A percentile compares a stretch with the other conserved stretches of the same genome.
phyloP scores from a whole-genome alignment of 345 rosid species.

The Eucalyptus marginata region DNA sequence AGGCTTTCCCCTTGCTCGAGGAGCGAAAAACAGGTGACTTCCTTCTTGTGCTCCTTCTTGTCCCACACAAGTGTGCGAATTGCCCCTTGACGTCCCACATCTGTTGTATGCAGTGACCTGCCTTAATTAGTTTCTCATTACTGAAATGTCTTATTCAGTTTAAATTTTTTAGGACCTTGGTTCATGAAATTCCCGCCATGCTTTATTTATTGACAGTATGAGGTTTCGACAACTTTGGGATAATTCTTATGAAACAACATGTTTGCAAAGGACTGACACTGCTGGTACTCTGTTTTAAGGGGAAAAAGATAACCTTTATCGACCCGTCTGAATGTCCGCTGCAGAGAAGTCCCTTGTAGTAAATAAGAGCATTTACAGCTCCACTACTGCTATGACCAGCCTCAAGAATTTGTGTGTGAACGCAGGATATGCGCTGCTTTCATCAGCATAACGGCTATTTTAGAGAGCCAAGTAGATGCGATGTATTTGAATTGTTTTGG shows the following conservation, averaged over 20 bases:
- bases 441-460: neutral
- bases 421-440: constrained; percentile 84
- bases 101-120: constrained; percentile 5
- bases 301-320: constrained; percentile 32
- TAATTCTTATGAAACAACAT: neutral
- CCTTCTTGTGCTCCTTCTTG: constrained; percentile 61
- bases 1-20: constrained; percentile 64
- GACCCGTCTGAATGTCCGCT: constrained; percentile 89
- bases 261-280: neutral
- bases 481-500: neutral
- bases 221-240: neutral
- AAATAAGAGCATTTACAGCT: constrained; percentile 78
- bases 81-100: constrained; percentile 65
- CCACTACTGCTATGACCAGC: constrained; percentile 43
- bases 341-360: constrained; percentile 74
- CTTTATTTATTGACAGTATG: neutral
- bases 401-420: constrained; percentile 85
- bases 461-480: neutral
- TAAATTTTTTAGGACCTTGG: neutral
- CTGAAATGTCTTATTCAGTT: neutral
- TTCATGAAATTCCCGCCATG: neutral
- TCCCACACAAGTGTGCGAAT: constrained; percentile 49
- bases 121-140: neutral
- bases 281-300: neutral
- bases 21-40: constrained; percentile 74